phyloP scores from a whole-genome alignment of 176 grass and related monocot species.

The Poa annua region DNA sequence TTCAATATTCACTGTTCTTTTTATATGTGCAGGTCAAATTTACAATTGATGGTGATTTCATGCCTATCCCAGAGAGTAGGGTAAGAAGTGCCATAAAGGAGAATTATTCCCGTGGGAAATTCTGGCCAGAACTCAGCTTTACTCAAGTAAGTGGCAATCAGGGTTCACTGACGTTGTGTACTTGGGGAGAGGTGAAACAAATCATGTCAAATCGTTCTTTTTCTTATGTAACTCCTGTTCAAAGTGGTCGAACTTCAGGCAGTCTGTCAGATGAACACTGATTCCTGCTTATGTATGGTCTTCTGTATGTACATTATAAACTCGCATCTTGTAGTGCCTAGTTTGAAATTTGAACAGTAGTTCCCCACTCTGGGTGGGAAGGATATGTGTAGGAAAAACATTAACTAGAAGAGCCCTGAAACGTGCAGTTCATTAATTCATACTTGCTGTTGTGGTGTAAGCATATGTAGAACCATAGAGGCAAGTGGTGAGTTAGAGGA shows the following conservation, averaged over 20 bases:
- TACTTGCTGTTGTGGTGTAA: conserved; percentile 1
- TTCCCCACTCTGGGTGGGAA: background rate
- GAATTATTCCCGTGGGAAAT: conserved; percentile 71
- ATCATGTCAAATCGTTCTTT: background rate
- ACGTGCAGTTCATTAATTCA: background rate
- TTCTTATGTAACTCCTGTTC: background rate
- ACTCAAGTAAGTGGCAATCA: conserved; percentile 57
- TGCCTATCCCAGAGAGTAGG: conserved; percentile 62
- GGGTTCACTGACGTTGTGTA: conserved; percentile 2
- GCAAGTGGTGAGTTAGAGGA: background rate
- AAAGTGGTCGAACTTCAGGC: background rate
- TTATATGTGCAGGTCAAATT: conserved; percentile 73
- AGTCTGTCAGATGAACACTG: background rate
- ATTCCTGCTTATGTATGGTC: background rate
- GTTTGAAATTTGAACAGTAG: background rate
- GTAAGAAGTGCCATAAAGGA: conserved; percentile 69
- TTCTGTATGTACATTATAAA: background rate
- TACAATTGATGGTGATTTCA: conserved; percentile 69
- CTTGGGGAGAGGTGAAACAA: conserved; percentile 6
- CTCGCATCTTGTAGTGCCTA: conserved; percentile 12
- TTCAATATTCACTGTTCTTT: conserved; percentile 8
- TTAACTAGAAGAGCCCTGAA: background rate
- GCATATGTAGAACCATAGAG: background rate
- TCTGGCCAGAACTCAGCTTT: conserved; percentile 66
- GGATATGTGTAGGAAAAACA: conserved; percentile 6